phyloP scores from a whole-genome alignment of 306 rosid genomes.

The Medicago ruthenica region DNA sequence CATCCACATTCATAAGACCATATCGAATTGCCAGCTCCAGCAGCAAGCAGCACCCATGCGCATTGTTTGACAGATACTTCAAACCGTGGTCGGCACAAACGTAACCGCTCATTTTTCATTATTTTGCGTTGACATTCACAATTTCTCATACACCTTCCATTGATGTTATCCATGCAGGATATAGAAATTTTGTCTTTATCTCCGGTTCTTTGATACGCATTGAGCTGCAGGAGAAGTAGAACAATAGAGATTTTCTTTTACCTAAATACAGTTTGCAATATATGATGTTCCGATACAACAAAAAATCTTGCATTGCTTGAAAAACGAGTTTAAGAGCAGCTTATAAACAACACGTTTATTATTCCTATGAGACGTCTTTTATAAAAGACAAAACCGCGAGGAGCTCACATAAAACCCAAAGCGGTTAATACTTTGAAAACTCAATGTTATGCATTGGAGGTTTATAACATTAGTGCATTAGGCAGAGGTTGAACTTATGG shows the following conservation, averaged over 20 bases:
- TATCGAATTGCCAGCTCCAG: conserved; percentile 16
- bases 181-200: neutral
- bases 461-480: too few relatives aligned
- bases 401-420: too few relatives aligned
- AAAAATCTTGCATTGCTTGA: too few relatives aligned
- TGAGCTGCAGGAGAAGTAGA: neutral
- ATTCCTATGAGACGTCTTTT: too few relatives aligned
- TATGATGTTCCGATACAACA: too few relatives aligned
- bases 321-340: too few relatives aligned
- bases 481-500: too few relatives aligned
- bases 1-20: conserved; percentile 15
- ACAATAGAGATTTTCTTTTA: neutral
- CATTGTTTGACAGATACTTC: neutral
- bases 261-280: too few relatives aligned
- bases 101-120: neutral
- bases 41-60: conserved; percentile 26
- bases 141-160: conserved; percentile 1
- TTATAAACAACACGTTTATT: too few relatives aligned
- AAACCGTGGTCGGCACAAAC: conserved; percentile 48
- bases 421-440: too few relatives aligned
- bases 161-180: neutral
- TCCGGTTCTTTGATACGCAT: neutral
- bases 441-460: too few relatives aligned
- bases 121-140: neutral
- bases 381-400: too few relatives aligned